Evolutionary conservation across 2,329 filamentous ascomycete species (phyloP).

Genomic region (Colletotrichum sp.): DNA sequence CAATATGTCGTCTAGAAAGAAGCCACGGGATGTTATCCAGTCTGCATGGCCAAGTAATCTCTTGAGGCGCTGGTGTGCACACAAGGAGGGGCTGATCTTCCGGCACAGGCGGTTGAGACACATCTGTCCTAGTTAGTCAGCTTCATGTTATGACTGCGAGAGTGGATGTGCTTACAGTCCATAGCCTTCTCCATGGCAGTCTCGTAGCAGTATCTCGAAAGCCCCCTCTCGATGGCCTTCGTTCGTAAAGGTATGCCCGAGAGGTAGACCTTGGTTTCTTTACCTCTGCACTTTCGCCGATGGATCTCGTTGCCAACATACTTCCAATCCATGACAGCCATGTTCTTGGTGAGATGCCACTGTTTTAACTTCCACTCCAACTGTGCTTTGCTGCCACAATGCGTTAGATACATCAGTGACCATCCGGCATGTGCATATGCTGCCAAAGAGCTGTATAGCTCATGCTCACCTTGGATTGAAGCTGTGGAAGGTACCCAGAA

Average conservation of each 20-base stretch:
- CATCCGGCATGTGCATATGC: rapidly evolving
- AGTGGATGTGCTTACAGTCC: background rate
- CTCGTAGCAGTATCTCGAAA: background rate
- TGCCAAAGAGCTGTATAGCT: rapidly evolving
- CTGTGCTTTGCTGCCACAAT: background rate
- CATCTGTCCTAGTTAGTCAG: background rate
- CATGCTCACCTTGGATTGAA: background rate
- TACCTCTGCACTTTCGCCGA: background rate
- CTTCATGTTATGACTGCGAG: rapidly evolving
- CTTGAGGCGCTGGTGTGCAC: background rate
- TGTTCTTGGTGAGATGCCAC: background rate
- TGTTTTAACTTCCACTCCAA: background rate
- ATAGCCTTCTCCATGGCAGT: background rate
- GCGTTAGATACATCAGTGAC: background rate
- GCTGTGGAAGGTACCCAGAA: background rate
- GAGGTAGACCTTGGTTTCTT: background rate
- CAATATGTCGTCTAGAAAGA: background rate
- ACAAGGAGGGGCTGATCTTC: background rate
- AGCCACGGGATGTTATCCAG: background rate
- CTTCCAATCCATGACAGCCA: background rate
- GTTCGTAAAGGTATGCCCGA: background rate
- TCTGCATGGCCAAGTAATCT: rapidly evolving
- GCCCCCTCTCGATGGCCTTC: rapidly evolving
- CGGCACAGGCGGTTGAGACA: rapidly evolving
- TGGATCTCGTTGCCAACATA: background rate